Conservation (phyloP, 148 eudicot genomes). For the Rhododendron griersonianum region DNA sequence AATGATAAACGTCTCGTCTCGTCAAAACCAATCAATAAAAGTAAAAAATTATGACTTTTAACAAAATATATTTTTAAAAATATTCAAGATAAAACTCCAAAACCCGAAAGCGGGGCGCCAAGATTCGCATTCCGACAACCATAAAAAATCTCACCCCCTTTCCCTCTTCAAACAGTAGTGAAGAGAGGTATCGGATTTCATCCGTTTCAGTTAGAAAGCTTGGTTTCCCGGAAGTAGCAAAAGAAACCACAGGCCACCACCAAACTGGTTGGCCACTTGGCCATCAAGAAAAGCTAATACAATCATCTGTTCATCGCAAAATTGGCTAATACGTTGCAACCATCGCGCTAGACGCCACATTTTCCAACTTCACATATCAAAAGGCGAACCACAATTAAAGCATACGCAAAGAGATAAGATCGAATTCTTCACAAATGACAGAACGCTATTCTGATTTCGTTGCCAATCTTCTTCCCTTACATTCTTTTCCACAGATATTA, state of each 20-base stretch:
- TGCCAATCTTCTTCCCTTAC: conserved; percentile 1
- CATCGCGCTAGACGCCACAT: neutral
- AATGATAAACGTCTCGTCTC: too few species aligned
- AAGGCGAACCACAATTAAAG: neutral
- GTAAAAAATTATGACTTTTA: too few species aligned
- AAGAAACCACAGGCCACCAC: neutral
- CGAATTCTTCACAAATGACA: neutral
- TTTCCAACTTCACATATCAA: neutral
- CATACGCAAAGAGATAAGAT: neutral
- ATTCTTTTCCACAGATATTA: conserved; percentile 1
- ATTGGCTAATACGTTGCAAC: neutral
- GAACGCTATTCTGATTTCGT: neutral
- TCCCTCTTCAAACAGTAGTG: too few species aligned
- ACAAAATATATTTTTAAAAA: too few species aligned
- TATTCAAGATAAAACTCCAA: too few species aligned
- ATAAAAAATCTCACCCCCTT: too few species aligned
- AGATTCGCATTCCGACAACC: too few species aligned
- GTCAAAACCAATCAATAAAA: too few species aligned
- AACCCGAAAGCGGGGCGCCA: too few species aligned
- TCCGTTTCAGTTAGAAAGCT: neutral
- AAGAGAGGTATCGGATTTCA: neutral
- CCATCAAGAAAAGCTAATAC: neutral
- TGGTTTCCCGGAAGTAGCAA: neutral
- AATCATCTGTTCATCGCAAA: neutral
- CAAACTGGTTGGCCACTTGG: neutral